Evolutionary conservation across 495 filamentous ascomycete genomes (phyloP).

Genomic region (Xylaria curta): DNA sequence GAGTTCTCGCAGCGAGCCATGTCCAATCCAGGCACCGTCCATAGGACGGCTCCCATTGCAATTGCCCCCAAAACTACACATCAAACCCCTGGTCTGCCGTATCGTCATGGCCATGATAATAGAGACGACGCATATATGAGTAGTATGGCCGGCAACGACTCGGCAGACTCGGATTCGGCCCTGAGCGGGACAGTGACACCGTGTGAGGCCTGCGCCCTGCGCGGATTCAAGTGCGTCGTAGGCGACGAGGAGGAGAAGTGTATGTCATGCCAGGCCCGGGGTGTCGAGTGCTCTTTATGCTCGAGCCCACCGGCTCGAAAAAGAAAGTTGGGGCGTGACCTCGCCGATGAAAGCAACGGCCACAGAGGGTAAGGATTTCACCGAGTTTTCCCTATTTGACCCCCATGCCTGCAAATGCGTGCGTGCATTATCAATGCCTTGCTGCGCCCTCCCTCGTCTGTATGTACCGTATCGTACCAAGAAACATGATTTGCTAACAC

Average conservation of each 20-base stretch:
- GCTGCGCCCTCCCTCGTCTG: conserved; percentile 28
- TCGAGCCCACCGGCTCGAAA: conserved; percentile 75
- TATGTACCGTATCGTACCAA: conserved; percentile 27
- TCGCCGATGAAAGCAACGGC: conserved; percentile 60
- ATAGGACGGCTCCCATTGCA: conserved; percentile 62
- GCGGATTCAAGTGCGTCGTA: conserved; percentile 91
- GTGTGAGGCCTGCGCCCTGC: conserved; percentile 73
- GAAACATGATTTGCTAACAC: conserved; percentile 44
- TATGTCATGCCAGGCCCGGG: conserved; percentile 66
- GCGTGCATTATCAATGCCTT: conserved; percentile 37
- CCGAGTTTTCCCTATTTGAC: conserved; percentile 39
- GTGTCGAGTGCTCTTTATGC: conserved; percentile 67
- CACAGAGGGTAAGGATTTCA: conserved; percentile 63
- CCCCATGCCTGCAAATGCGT: conserved; percentile 30
- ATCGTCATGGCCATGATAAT: conserved; percentile 47
- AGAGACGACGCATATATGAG: conserved; percentile 47
- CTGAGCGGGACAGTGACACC: conserved; percentile 49
- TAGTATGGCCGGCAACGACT: conserved; percentile 56
- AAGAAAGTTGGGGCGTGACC: conserved; percentile 70
- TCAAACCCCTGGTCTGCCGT: conserved; percentile 40
- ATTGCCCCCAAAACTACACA: conserved; percentile 60
- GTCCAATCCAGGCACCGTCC: conserved; percentile 55
- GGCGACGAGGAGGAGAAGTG: conserved; percentile 71
- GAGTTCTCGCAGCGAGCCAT: conserved; percentile 46
- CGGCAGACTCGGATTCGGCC: conserved; percentile 55